Evolutionary conservation across 441 rosid genomes (phyloP), one percentile per base, ranked within the genome.

Genomic region (Gossypium trilobum): DNA sequence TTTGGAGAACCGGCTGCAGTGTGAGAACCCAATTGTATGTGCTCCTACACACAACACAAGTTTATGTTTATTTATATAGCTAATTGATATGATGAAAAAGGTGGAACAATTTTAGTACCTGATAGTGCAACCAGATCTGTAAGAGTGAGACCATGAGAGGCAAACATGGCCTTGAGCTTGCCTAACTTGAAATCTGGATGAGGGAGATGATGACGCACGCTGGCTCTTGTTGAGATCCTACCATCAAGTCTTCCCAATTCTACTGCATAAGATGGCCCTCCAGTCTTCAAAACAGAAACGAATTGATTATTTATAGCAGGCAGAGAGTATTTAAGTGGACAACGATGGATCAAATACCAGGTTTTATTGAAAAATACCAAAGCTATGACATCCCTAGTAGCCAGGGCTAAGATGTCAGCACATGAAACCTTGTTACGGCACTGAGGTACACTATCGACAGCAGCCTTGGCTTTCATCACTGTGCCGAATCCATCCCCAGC

Each of bases 171-270:
- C 58, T 87, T 82, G 68, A 88, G 88, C 64, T 84, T 83, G 78
- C 78, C 81, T 54, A 88, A 78, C 39, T 76, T 84, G 70, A 81
- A 84, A 44, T 72, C 63, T 7, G 91, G 88, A 3, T 76, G 81
- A n/a, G 93, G 93, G 27, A 88, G 84, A 44, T 33, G 77, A 63
- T 70, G 75, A 59, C 86, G 88, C 57, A 87, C 89, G 36, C 89
- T 83, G 27, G 84, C 82, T 46, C 22, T 72, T 0, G 85, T 83
- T 8, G 93, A 88, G 68, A 84, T 36, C 74, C 85, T 83, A 1
- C 93, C 93, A 66, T 87, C 91, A 20, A 76, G 81, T 74, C 93
- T 83, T 56, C 93, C 93, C 71, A 88, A 75, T 77, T 88, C 93
- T 23, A 87, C 91, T 27, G 78, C 59, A 74, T 87, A 88, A 59